Evolutionary conservation across 73 alveolate species (phyloP).

Genomic region (Loxodes magnus): DNA sequence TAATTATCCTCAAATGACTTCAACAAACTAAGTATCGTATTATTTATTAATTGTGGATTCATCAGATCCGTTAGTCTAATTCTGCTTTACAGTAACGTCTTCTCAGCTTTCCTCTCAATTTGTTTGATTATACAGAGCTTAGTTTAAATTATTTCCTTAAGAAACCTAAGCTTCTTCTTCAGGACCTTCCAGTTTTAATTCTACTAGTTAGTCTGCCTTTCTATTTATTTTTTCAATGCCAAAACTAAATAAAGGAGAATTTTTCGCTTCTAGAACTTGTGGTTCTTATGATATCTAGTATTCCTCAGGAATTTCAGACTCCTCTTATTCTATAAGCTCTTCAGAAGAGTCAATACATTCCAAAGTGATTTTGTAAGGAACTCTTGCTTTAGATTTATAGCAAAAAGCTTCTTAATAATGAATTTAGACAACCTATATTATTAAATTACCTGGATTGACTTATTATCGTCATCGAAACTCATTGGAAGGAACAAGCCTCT

Average conservation of each 20-base stretch:
- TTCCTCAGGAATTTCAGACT: background rate
- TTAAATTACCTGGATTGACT: slow-evolving; percentile 13
- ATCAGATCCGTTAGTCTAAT: too few species aligned
- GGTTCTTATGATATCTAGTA: slow-evolving; percentile 7
- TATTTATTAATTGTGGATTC: too few species aligned
- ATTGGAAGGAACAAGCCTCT: slow-evolving; percentile 57
- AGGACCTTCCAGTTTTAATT: background rate
- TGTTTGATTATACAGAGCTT: background rate
- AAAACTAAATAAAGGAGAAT: too few species aligned
- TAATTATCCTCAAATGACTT: slow-evolving; percentile 17
- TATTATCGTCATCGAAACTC: slow-evolving; percentile 32
- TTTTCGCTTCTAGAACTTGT: slow-evolving; percentile 6
- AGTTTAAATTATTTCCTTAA: background rate
- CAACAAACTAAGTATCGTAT: too few species aligned
- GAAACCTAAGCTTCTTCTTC: background rate
- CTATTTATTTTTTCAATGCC: too few species aligned
- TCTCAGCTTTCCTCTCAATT: background rate
- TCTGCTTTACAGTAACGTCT: too few species aligned
- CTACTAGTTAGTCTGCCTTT: slow-evolving; percentile 6
- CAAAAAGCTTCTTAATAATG: slow-evolving; percentile 54
- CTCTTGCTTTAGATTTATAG: slow-evolving; percentile 78
- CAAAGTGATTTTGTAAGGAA: slow-evolving; percentile 57
- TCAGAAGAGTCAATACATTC: slow-evolving; percentile 24
- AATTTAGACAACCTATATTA: slow-evolving; percentile 41
- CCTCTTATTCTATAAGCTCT: slow-evolving; percentile 7